Percentiles rank a stretch among this genome's conserved stretches.
Conservation (phyloP, 2,329 filamentous ascomycete species). For the Fusarium torreyae region DNA sequence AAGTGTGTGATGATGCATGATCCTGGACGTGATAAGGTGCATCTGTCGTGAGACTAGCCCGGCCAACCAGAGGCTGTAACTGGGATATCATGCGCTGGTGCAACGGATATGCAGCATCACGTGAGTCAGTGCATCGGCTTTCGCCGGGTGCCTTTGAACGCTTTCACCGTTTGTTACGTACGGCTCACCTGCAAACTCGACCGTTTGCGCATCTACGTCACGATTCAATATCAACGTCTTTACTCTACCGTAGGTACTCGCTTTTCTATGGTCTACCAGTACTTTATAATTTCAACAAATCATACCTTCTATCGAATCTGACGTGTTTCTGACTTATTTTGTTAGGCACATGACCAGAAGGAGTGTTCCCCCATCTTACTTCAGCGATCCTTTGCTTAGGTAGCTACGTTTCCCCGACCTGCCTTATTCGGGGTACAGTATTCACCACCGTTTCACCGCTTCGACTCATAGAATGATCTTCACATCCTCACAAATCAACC, state of each 20-base stretch:
- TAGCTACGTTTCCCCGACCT: constrained; percentile 33
- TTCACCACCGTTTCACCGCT: constrained; percentile 23
- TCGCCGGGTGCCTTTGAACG: constrained; percentile 7
- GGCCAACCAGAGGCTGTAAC: constrained; percentile 33
- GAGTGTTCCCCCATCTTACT: constrained; percentile 5
- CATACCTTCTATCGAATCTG: not conserved
- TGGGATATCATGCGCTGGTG: constrained; percentile 22
- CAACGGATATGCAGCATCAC: constrained; percentile 30
- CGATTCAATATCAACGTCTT: constrained; percentile 2
- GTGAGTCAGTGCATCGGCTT: constrained; percentile 25
- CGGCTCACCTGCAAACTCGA: constrained; percentile 14
- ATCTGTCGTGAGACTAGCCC: constrained; percentile 14
- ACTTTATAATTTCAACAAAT: not conserved
- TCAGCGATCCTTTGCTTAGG: constrained; percentile 23
- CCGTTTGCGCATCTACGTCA: constrained; percentile 36
- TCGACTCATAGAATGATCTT: constrained; percentile 8
- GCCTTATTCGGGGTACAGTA: constrained; percentile 40
- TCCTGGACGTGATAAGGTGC: constrained; percentile 37
- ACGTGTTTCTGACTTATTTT: not conserved
- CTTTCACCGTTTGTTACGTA: constrained; percentile 41
- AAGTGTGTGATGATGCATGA: constrained; percentile 43
- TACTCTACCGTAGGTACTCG: not conserved
- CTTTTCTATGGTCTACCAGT: not conserved
- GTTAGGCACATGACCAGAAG: too few species aligned
- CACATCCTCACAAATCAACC: not conserved